Evolutionary conservation across 2,329 filamentous ascomycete genomes (phyloP).

Genomic region (Ascochyta lentis): DNA sequence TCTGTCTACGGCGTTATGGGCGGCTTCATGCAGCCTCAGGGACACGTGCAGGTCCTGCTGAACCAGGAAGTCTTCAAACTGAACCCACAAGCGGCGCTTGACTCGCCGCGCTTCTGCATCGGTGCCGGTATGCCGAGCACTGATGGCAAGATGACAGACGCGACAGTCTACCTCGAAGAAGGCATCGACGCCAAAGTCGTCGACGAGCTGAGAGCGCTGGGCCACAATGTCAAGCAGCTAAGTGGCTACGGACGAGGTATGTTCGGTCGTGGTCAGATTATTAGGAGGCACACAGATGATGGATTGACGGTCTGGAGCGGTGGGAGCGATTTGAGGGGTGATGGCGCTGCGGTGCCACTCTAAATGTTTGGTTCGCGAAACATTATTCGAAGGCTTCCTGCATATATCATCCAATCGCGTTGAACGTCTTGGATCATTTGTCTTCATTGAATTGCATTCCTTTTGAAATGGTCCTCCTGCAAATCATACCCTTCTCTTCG

Average conservation of each 20-base stretch:
- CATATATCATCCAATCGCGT: not conserved
- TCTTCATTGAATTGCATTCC: no score
- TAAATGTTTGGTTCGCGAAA: not conserved
- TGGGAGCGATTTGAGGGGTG: slow-evolving; percentile 86
- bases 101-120: slow-evolving; percentile 90
- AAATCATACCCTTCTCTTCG: no score
- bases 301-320: slow-evolving; percentile 79
- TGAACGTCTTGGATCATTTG: no score
- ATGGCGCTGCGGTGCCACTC: slow-evolving; percentile 72
- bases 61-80: slow-evolving; percentile 85
- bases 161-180: slow-evolving; percentile 80
- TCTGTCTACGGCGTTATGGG: slow-evolving; percentile 96
- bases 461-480: no score
- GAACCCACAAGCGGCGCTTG: slow-evolving; percentile 85
- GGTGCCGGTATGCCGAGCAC: slow-evolving; percentile 72
- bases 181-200: slow-evolving; percentile 75
- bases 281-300: slow-evolving; percentile 79
- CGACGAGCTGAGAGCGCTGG: slow-evolving; percentile 70
- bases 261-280: slow-evolving; percentile 89
- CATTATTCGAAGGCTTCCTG: not conserved
- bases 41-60: slow-evolving; percentile 89
- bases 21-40: slow-evolving; percentile 97
- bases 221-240: slow-evolving; percentile 75
- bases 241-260: slow-evolving; percentile 68
- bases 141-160: slow-evolving; percentile 63